Evolutionary conservation across 192 early-diverging fungal genomes (phyloP).

Genomic region (Coemansia sp.): DNA sequence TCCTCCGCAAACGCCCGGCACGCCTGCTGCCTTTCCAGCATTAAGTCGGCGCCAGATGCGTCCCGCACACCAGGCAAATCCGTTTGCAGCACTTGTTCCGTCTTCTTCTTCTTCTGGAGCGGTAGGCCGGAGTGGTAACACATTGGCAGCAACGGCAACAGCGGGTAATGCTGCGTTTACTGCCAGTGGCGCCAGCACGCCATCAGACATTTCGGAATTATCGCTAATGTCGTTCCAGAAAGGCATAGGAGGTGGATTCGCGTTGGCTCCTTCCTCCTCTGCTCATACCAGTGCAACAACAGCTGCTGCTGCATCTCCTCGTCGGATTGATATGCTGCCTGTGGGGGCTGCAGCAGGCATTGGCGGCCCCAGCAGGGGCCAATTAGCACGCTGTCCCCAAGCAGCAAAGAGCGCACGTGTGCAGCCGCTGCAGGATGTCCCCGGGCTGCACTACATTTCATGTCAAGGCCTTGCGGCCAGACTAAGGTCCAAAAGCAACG

Average conservation of each 20-base stretch:
- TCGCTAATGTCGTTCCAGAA: constrained; percentile 23
- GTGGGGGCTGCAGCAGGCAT: neutral
- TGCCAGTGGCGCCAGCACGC: constrained; percentile 9
- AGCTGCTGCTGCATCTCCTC: neutral
- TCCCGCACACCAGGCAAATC: constrained; percentile 3
- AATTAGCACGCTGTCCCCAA: constrained; percentile 17
- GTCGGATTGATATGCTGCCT: neutral
- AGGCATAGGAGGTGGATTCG: neutral
- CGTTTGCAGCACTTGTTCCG: neutral
- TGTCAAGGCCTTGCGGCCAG: constrained; percentile 16
- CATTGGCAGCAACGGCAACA: too few species aligned
- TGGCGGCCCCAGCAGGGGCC: constrained; percentile 9
- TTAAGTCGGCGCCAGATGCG: neutral
- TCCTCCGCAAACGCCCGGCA: constrained; percentile 2
- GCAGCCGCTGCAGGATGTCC: constrained; percentile 8
- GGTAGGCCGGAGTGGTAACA: neutral
- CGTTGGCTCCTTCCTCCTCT: constrained; percentile 2
- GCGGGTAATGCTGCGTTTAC: neutral
- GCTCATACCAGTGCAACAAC: neutral
- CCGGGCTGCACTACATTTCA: constrained; percentile 26
- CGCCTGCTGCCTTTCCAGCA: neutral
- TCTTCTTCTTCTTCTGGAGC: neutral
- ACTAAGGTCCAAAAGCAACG: neutral
- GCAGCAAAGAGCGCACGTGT: constrained; percentile 7
- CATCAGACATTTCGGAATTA: constrained; percentile 9